phyloP scores from a whole-genome alignment of 768 basidiomycete species.

The Pleurotus citrinopileatus region DNA sequence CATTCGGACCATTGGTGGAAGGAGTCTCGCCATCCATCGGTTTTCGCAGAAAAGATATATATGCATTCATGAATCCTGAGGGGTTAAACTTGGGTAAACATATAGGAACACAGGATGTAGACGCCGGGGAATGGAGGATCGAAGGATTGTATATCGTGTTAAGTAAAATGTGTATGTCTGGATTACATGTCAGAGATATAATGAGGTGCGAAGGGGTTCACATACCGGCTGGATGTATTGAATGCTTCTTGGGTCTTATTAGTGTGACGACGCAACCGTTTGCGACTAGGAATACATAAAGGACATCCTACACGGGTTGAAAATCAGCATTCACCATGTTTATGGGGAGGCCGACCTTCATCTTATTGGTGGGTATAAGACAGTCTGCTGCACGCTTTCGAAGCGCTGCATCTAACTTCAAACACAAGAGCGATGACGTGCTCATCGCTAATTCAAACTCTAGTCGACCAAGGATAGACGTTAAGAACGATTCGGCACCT shows the following conservation, averaged over 20 bases:
- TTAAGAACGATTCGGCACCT: constrained; percentile 85
- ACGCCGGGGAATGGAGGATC: constrained; percentile 68
- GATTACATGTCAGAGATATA: constrained; percentile 2
- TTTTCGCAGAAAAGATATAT: constrained; percentile 68
- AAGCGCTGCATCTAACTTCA: constrained; percentile 67
- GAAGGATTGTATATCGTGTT: constrained; percentile 88
- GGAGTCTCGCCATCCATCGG: constrained; percentile 25
- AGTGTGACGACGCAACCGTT: constrained; percentile 79
- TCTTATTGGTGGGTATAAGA: constrained; percentile 76
- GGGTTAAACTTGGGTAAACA: constrained; percentile 95
- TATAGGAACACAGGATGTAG: constrained; percentile 92
- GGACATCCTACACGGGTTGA: constrained; percentile 59
- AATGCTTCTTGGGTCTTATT: constrained; percentile 88
- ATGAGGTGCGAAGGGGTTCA: neutral
- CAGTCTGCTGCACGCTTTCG: constrained; percentile 77
- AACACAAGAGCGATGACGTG: constrained; percentile 76
- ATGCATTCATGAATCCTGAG: constrained; percentile 87
- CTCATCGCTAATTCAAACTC: constrained; percentile 82
- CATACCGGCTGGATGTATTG: constrained; percentile 88
- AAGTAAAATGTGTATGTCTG: constrained; percentile 89
- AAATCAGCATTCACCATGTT: neutral
- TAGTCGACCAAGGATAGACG: constrained; percentile 64
- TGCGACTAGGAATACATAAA: constrained; percentile 88
- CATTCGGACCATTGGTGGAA: constrained; percentile 9
- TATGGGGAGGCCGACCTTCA: constrained; percentile 52